Conservation (phyloP, 257 asterid genomes). For the Nicotiana tabacum region DNA sequence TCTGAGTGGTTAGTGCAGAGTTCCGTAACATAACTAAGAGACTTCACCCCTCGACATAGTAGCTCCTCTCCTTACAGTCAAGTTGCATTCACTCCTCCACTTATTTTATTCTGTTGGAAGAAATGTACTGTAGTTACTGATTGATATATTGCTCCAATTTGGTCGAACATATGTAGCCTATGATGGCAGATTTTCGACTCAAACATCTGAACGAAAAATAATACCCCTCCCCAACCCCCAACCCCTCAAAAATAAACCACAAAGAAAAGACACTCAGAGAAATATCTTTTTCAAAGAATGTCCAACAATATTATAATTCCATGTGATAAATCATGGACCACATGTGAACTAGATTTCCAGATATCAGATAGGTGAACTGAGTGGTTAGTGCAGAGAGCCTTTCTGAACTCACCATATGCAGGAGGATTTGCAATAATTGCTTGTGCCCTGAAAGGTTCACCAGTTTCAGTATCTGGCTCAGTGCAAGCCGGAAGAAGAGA, state of each 20-base stretch:
- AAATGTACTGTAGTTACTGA: background rate
- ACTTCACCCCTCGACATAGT: background rate
- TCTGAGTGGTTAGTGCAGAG: too few species aligned
- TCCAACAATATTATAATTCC: background rate
- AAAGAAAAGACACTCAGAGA: background rate
- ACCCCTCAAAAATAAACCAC: too few species aligned
- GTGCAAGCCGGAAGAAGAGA: constrained; percentile 99
- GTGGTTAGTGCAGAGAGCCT: background rate
- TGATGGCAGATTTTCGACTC: background rate
- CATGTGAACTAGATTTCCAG: background rate
- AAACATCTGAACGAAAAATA: background rate
- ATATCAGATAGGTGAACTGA: background rate
- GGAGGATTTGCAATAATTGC: constrained; percentile 99
- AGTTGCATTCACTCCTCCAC: background rate
- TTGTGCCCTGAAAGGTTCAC: constrained; percentile 89
- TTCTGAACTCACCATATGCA: constrained; percentile 76
- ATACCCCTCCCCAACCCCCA: background rate
- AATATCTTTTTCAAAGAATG: background rate
- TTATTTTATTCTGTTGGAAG: background rate
- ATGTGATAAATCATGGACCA: background rate
- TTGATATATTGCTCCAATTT: background rate
- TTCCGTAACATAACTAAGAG: too few species aligned
- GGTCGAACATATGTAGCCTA: background rate
- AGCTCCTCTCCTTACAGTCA: background rate
- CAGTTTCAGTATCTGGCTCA: constrained; percentile 71